Evolutionary conservation across 1,139 yeast species (phyloP), one percentile per base, ranked within the genome.

Genomic region (Insectozyma bohioensis): DNA sequence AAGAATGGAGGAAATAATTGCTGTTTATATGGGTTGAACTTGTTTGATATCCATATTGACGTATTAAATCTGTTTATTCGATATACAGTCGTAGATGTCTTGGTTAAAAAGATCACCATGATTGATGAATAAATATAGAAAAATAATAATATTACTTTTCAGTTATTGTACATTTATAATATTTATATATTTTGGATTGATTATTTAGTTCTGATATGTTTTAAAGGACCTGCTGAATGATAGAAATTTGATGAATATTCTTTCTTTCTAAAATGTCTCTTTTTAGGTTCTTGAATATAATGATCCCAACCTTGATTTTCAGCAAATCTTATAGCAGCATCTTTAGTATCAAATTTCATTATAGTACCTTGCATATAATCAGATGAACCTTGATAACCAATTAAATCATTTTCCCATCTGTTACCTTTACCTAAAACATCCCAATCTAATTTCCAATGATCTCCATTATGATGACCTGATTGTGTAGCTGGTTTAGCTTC

Each of bases 361-460:
- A 73, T 75, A n/a, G 92, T 81, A 17, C 85, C 88, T 65, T 85
- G 95, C 94, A 86, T 82, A 61, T 78, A 81, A 58, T 86, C 95
- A 20, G 85, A 78, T 28, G 85, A 69, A 22, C 86, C 76, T 49
- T 85, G 90, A 68, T 85, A 86, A 12, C 95, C 95, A 63, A 85
- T 86, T 52, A 85, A 67, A 52, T 85, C 94, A 59, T 86, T 85
- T 56, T 85, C 95, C 95, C 95, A 86, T 55, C 95, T 70, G 65
- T 85, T 80, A 24, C 85, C 87, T 49, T 82, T 78, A 29, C 81
- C 81, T 37, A 82, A 65, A 26, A 84, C 75, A 52, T 86, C 95
- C 92, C 94, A 86, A 61, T 86, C 95, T 42, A 86, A 55, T 52
- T 77, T 78, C 95, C 95, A 86, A 47, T 62, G 63, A 43, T 61